Evolutionary conservation across 2,329 filamentous ascomycete genomes (phyloP).

Genomic region (Xylariales sp.): DNA sequence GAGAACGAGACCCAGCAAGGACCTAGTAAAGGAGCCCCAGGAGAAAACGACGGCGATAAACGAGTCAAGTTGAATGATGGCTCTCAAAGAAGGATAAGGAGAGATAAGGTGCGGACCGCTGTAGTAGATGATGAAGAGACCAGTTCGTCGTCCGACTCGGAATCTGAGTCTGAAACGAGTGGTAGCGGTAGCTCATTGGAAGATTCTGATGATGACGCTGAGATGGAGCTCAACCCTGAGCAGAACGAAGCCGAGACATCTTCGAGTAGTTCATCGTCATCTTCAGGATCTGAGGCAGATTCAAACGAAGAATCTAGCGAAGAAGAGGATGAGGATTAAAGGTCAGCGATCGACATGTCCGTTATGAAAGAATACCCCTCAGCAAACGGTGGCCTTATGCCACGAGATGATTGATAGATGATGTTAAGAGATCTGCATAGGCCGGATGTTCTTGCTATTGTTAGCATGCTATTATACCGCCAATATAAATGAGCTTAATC

Average conservation of each 20-base stretch:
- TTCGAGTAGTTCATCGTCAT: constrained; percentile 39
- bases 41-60: constrained; percentile 29
- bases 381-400: too few species aligned
- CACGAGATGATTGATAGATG: too few species aligned
- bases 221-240: constrained; percentile 16
- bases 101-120: constrained; percentile 47
- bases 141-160: constrained; percentile 32
- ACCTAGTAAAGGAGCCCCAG: not conserved
- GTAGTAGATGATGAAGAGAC: constrained; percentile 38
- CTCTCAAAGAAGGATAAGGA: constrained; percentile 41
- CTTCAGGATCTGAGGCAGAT: constrained; percentile 30
- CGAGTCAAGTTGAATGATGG: constrained; percentile 40
- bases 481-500: too few species aligned
- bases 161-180: constrained; percentile 24
- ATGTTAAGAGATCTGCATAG: too few species aligned
- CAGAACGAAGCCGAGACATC: constrained; percentile 21
- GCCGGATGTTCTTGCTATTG: too few species aligned
- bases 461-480: too few species aligned
- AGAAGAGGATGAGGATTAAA: constrained; percentile 20
- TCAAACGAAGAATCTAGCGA: constrained; percentile 22
- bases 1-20: not conserved
- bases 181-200: constrained; percentile 24
- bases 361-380: too few species aligned
- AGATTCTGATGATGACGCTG: constrained; percentile 20
- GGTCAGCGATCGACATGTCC: too few species aligned